These are phyloP conservation scores for Collybiopsis confluens DNA, from an alignment of 768 basidiomycete genomes.

Conservation along the genomic window DNA sequence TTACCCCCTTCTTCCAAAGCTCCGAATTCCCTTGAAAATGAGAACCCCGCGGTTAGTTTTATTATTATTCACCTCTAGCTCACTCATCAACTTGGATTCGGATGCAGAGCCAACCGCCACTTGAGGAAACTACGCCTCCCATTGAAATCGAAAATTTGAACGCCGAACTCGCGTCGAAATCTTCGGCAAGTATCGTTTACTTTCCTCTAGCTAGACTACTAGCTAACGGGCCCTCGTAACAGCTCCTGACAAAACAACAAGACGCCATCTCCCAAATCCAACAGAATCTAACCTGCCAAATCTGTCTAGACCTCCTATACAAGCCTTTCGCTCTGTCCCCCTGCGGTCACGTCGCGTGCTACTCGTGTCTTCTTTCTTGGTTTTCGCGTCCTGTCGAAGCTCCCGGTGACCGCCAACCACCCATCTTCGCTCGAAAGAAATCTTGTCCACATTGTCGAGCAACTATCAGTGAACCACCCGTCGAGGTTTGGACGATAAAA, in stretches of 20 bases:
- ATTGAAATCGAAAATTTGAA: background rate
- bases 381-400: slow-evolving; percentile 48
- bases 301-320: slow-evolving; percentile 72
- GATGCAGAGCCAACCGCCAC: too few relatives aligned
- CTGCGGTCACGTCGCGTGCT: slow-evolving; percentile 72
- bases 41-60: too few relatives aligned
- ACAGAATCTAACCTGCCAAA: slow-evolving; percentile 69
- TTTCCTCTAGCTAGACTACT: background rate
- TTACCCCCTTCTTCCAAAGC: too few relatives aligned
- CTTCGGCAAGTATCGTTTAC: background rate
- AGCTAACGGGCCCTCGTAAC: background rate
- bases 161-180: slow-evolving; percentile 2
- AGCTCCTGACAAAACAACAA: slow-evolving; percentile 54
- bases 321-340: slow-evolving; percentile 72
- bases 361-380: slow-evolving; percentile 72
- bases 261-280: slow-evolving; percentile 48
- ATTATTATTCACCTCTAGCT: too few relatives aligned
- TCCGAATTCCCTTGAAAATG: too few relatives aligned
- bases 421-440: slow-evolving; percentile 33
- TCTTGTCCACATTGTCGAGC: slow-evolving; percentile 77
- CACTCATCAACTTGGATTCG: too few relatives aligned
- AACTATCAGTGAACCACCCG: slow-evolving; percentile 52
- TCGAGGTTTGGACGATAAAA: slow-evolving; percentile 71
- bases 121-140: background rate
- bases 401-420: slow-evolving; percentile 40